Percentiles rank a stretch among this genome's conserved stretches.
Evolutionary conservation across 768 basidiomycete genomes (phyloP).

Genomic region (Sistotremastrum niveocremeum): DNA sequence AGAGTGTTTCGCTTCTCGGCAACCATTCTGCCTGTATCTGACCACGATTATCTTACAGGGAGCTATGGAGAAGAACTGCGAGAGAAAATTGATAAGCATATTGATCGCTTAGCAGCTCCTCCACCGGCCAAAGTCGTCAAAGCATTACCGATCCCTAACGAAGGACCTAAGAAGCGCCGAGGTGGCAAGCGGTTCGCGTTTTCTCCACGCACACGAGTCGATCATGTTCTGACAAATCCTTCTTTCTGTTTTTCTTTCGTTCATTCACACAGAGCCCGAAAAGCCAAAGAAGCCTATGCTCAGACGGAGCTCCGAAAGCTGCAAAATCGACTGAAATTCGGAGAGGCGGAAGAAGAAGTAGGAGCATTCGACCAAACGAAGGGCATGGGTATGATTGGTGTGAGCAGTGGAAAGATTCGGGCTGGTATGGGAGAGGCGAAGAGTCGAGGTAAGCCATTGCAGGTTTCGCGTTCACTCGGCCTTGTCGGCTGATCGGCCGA

Average conservation of each 20-base stretch:
- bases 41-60: conserved; percentile 23
- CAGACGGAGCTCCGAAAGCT: conserved; percentile 94
- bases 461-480: neutral
- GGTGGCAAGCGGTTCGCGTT: conserved; percentile 68
- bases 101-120: conserved; percentile 85
- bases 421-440: conserved; percentile 80
- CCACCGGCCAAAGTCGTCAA: conserved; percentile 90
- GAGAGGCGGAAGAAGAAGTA: conserved; percentile 90
- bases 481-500: neutral
- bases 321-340: conserved; percentile 94
- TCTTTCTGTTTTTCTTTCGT: neutral
- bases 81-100: conserved; percentile 85
- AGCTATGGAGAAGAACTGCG: conserved; percentile 70
- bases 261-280: conserved; percentile 54
- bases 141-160: conserved; percentile 86
- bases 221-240: conserved; percentile 2
- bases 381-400: conserved; percentile 94
- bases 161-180: conserved; percentile 88
- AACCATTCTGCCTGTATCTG: neutral
- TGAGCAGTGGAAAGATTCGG: conserved; percentile 75
- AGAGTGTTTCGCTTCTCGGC: conserved; percentile 8
- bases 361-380: conserved; percentile 97
- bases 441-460: conserved; percentile 58
- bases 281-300: conserved; percentile 97
- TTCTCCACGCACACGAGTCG: neutral